These are phyloP conservation scores for Aspergillus cavernicola DNA, from an alignment of 495 filamentous ascomycete species.

Conservation along the genomic window DNA sequence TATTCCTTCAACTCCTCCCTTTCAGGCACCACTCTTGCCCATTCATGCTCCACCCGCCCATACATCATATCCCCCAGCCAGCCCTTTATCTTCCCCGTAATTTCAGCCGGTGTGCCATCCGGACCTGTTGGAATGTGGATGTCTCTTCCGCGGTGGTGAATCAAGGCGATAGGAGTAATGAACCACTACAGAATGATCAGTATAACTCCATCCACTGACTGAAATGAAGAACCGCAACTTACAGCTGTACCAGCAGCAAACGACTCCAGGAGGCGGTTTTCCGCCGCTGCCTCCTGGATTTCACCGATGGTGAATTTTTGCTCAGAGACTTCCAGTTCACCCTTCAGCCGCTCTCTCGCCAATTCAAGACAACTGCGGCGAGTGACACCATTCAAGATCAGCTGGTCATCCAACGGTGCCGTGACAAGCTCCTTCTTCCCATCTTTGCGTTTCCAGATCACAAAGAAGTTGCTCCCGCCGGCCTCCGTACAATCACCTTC, in stretches of 20 bases:
- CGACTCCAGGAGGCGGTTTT: slow-evolving; percentile 6
- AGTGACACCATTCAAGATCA: slow-evolving; percentile 80
- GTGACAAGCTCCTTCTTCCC: slow-evolving; percentile 70
- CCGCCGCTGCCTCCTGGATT: neutral
- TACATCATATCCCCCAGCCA: too few species aligned
- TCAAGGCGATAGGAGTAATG: too few species aligned
- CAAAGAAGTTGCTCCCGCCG: slow-evolving; percentile 91
- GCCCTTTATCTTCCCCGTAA: too few species aligned
- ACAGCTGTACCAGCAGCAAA: slow-evolving; percentile 14
- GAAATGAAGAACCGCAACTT: neutral
- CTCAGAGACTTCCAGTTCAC: slow-evolving; percentile 7
- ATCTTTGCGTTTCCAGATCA: slow-evolving; percentile 59
- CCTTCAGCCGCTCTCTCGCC: slow-evolving; percentile 60
- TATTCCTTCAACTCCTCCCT: too few species aligned
- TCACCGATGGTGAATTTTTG: slow-evolving; percentile 12
- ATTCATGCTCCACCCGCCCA: too few species aligned
- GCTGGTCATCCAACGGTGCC: slow-evolving; percentile 73
- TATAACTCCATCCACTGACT: neutral
- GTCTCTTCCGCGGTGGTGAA: too few species aligned
- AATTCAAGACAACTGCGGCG: slow-evolving; percentile 70
- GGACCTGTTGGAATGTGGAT: too few species aligned
- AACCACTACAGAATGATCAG: neutral
- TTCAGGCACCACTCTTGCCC: too few species aligned
- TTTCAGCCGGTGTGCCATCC: too few species aligned
- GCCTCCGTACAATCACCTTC: slow-evolving; percentile 83